These are phyloP conservation scores for Letharia columbiana DNA, from an alignment of 495 filamentous ascomycete genomes.

Conservation along the genomic window DNA sequence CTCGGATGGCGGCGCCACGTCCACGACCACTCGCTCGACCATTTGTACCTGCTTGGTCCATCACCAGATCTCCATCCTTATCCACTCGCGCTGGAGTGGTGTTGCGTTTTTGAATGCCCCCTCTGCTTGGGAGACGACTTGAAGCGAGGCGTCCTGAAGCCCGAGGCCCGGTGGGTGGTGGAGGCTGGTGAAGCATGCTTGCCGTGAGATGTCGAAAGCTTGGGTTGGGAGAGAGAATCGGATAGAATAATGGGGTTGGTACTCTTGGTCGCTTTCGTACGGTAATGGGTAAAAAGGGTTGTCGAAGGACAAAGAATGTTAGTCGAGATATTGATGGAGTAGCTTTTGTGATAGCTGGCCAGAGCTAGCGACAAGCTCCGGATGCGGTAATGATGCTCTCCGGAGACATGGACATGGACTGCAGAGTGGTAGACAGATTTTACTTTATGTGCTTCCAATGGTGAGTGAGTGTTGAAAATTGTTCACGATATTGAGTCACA, in stretches of 20 bases:
- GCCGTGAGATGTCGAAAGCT: background rate
- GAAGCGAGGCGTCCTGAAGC: conserved; percentile 15
- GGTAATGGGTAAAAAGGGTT: background rate
- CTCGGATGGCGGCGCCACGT: conserved; percentile 27
- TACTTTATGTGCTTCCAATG: background rate
- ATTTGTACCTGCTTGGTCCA: conserved; percentile 47
- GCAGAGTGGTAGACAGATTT: background rate
- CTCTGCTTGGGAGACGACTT: conserved; percentile 41
- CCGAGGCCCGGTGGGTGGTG: conserved; percentile 18
- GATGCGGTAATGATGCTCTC: background rate
- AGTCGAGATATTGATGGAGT: background rate
- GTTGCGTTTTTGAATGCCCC: conserved; percentile 65
- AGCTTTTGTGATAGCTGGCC: background rate
- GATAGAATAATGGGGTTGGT: background rate
- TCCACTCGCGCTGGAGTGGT: conserved; percentile 46
- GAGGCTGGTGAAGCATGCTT: conserved; percentile 13
- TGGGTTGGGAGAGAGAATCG: background rate
- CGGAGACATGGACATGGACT: background rate
- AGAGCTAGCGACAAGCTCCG: background rate
- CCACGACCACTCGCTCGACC: conserved; percentile 34
- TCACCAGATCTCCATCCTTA: conserved; percentile 74
- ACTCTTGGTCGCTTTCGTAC: background rate
- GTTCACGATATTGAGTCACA: background rate
- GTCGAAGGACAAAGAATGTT: background rate
- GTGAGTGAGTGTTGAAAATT: background rate